These are phyloP conservation scores for Trametes hirsuta DNA, from an alignment of 1,284 basidiomycete genomes.

Conservation along the genomic window DNA sequence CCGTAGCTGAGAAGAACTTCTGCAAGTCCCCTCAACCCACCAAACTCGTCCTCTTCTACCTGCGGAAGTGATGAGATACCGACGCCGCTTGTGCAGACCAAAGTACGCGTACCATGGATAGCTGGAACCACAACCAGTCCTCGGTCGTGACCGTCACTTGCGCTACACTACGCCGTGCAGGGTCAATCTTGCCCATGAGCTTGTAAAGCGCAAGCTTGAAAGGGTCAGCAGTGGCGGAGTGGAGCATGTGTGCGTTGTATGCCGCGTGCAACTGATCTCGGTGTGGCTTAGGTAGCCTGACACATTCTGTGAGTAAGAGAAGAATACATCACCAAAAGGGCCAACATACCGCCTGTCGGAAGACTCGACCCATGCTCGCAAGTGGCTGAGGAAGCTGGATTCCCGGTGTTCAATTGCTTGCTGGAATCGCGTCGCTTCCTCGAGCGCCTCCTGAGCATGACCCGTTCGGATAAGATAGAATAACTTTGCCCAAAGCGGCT, in stretches of 20 bases:
- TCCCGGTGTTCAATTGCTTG: constrained; percentile 82
- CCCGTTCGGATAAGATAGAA: constrained; percentile 93
- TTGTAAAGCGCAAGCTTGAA: constrained; percentile 98
- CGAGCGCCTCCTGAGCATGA: constrained; percentile 78
- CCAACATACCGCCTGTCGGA: constrained; percentile 71
- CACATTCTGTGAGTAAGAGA: neutral
- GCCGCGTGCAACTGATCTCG: constrained; percentile 86
- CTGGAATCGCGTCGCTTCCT: constrained; percentile 75
- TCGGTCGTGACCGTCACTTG: constrained; percentile 92
- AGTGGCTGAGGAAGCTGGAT: constrained; percentile 81
- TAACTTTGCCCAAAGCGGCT: constrained; percentile 91
- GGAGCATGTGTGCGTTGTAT: constrained; percentile 93
- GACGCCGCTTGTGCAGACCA: neutral
- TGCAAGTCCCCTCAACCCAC: constrained; percentile 80
- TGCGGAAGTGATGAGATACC: constrained; percentile 27
- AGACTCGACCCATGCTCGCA: constrained; percentile 87
- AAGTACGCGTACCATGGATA: constrained; percentile 67
- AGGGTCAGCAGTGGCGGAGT: constrained; percentile 84
- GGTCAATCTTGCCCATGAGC: constrained; percentile 91
- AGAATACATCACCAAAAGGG: constrained; percentile 23
- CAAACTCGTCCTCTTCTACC: constrained; percentile 78
- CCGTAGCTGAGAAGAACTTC: constrained; percentile 88
- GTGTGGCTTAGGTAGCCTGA: constrained; percentile 75
- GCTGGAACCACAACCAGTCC: constrained; percentile 99
- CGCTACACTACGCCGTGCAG: constrained; percentile 77